These are phyloP conservation scores for Boletus sp. DNA, from an alignment of 768 basidiomycete species.

Conservation along the genomic window DNA sequence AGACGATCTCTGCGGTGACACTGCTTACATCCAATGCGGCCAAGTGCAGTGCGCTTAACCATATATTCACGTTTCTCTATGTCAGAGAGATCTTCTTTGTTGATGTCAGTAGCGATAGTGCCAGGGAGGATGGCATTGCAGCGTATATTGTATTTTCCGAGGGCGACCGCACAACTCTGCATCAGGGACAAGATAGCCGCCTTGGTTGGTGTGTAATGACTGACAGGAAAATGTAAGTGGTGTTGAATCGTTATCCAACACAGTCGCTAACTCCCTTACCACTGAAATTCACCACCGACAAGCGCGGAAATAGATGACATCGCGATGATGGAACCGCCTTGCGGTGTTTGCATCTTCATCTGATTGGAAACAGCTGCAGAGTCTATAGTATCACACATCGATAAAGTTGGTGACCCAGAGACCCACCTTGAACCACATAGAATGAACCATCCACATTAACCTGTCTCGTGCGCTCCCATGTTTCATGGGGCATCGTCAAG, in stretches of 20 bases:
- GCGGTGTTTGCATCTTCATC: constrained; percentile 67
- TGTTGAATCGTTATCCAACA: neutral
- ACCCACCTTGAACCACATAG: constrained; percentile 61
- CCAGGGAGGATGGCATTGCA: neutral
- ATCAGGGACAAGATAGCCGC: neutral
- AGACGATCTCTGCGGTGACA: neutral
- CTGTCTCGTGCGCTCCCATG: constrained; percentile 45
- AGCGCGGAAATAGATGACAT: constrained; percentile 58
- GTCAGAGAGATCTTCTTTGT: neutral
- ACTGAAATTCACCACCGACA: neutral
- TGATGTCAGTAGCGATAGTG: neutral
- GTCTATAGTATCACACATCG: neutral
- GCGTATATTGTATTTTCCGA: neutral
- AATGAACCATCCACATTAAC: constrained; percentile 78
- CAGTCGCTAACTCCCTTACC: neutral
- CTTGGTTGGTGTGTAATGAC: neutral
- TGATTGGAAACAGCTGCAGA: constrained; percentile 46
- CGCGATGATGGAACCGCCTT: constrained; percentile 73
- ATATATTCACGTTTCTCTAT: neutral
- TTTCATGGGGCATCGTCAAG: constrained; percentile 51
- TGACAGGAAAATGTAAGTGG: neutral
- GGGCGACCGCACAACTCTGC: neutral
- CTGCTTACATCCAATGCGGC: neutral
- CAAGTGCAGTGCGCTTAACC: neutral
- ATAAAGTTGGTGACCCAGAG: neutral